phyloP scores from a whole-genome alignment of 2,329 filamentous ascomycete species.

The Colletotrichum musae region DNA sequence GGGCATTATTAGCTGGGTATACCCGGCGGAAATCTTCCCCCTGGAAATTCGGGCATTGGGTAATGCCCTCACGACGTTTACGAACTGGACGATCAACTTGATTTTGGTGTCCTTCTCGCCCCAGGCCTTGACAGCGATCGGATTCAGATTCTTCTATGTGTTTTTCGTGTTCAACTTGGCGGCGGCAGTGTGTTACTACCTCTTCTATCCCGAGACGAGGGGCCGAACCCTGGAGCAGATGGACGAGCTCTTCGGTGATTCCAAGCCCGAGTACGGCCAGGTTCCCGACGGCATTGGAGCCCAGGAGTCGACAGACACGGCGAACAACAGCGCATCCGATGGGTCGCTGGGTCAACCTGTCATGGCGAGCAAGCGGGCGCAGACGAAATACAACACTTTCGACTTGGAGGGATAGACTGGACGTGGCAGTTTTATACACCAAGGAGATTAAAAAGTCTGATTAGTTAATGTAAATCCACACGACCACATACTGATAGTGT shows the following conservation, averaged over 20 bases:
- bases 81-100: constrained; percentile 52
- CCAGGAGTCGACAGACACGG: not conserved
- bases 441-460: not conserved
- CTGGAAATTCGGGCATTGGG: constrained; percentile 50
- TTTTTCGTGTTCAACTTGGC: constrained; percentile 47
- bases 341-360: not conserved
- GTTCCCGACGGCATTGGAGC: not conserved
- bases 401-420: constrained; percentile 19
- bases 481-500: not conserved
- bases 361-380: not conserved
- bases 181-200: constrained; percentile 44
- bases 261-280: not conserved
- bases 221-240: constrained; percentile 52
- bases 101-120: constrained; percentile 66
- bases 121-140: constrained; percentile 56
- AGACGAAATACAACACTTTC: constrained; percentile 27
- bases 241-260: constrained; percentile 53
- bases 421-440: not conserved
- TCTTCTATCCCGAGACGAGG: constrained; percentile 52
- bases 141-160: constrained; percentile 60
- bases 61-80: constrained; percentile 48
- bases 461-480: not conserved
- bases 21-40: constrained; percentile 57
- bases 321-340: not conserved
- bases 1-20: constrained; percentile 60